Conservation (phyloP, 495 filamentous ascomycete species). For the Amniculicola lignicola region DNA sequence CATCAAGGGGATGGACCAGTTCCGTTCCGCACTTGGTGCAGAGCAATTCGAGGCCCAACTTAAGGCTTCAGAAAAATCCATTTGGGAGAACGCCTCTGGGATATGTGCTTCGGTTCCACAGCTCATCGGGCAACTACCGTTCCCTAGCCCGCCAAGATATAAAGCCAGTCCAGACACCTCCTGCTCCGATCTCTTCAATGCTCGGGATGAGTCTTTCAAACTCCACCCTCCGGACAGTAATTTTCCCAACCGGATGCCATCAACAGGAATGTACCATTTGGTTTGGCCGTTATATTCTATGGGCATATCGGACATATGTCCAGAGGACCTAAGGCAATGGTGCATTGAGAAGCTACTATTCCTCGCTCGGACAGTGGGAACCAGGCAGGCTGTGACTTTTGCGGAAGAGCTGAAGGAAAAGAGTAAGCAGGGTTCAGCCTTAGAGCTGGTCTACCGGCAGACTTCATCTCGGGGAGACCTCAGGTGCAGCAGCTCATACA, state of each 20-base stretch:
- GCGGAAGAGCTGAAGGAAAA: conserved; percentile 12
- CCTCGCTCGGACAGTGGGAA: conserved; percentile 7
- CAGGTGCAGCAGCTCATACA: too few relatives aligned
- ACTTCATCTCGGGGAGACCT: too few relatives aligned
- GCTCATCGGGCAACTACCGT: conserved; percentile 19
- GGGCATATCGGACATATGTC: background rate
- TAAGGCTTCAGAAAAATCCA: conserved; percentile 2
- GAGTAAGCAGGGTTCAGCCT: background rate
- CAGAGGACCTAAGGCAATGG: conserved; percentile 3
- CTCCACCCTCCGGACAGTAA: conserved; percentile 10
- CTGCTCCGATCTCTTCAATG: conserved; percentile 7
- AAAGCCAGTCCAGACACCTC: background rate
- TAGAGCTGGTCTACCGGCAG: too few relatives aligned
- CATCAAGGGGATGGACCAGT: conserved; percentile 2
- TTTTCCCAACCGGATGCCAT: background rate
- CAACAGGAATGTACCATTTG: conserved; percentile 9
- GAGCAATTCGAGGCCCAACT: conserved; percentile 10
- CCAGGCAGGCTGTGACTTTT: conserved; percentile 5
- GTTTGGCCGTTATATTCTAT: conserved; percentile 12
- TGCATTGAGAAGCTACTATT: conserved; percentile 8
- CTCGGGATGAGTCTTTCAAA: conserved; percentile 4
- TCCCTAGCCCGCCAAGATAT: background rate
- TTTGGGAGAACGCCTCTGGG: background rate
- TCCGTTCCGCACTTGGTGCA: conserved; percentile 7
- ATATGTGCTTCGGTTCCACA: conserved; percentile 19